Percentiles rank a stretch among this genome's conserved stretches.
phyloP scores from a whole-genome alignment of 2,329 filamentous ascomycete genomes.

The Cercospora zeina region DNA sequence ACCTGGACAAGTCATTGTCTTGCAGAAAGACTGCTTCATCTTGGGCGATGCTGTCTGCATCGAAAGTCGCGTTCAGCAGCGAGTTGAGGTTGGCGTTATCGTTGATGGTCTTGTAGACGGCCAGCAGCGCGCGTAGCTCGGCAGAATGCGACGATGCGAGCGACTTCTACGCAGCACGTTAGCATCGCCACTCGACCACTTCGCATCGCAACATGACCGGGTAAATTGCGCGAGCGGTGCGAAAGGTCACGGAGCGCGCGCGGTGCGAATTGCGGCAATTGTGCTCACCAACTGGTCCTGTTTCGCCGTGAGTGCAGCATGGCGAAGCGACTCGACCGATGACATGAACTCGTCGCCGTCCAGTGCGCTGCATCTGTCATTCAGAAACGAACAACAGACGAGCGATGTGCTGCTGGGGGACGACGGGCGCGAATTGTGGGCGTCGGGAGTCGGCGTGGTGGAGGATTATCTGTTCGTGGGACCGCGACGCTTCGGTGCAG shows the following conservation, averaged over 20 bases:
- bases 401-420: conserved; percentile 17
- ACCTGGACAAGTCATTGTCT: conserved; percentile 21
- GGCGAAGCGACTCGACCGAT: conserved; percentile 45
- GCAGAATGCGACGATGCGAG: conserved; percentile 23
- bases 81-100: conserved; percentile 19
- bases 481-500: conserved; percentile 7
- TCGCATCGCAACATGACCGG: not conserved
- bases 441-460: conserved; percentile 5
- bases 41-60: conserved; percentile 10
- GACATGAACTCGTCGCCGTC: conserved; percentile 49
- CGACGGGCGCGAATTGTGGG: conserved; percentile 1
- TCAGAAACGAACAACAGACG: conserved; percentile 38
- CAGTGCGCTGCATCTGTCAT: conserved; percentile 52
- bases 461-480: conserved; percentile 13
- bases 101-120: conserved; percentile 20
- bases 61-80: conserved; percentile 15
- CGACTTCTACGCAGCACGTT: conserved; percentile 8
- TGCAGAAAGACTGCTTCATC: conserved; percentile 24
- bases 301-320: conserved; percentile 19
- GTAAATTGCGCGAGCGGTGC: not conserved
- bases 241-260: not conserved
- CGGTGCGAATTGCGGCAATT: conserved; percentile 12
- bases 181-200: conserved; percentile 18
- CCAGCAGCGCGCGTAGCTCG: conserved; percentile 18
- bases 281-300: conserved; percentile 13